Evolutionary conservation across 148 eudicot genomes (phyloP), one percentile per base, ranked within the genome.

Genomic region (Camellia granthamiana): DNA sequence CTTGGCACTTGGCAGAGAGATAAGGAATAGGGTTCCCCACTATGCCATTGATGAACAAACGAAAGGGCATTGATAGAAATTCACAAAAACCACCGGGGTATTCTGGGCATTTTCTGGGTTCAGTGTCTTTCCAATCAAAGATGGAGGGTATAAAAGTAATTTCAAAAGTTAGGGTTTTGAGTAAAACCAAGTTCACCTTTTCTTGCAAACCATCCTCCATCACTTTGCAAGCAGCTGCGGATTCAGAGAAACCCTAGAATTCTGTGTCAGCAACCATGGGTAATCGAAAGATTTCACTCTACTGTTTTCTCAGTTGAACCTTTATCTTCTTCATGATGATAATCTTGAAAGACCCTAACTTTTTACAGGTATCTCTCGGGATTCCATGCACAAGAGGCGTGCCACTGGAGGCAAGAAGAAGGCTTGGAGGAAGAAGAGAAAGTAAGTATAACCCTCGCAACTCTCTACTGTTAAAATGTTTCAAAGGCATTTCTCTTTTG

Each of bases 381-480:
- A 89, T 77, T 89, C 92, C 0, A 87, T 89, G 90, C 92, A 89
- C 90, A 89, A 89, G 90, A 82, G 92, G 76, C 92, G 92, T 80
- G 92, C 90, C 68, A 90, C 92, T 84, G 92, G 92, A 78, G 92
- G 92, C 61, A 90, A 90, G 85, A 86, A 90, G 90, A 90, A 90
- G 85, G 89, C 90, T 7, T 90, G 92, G 92, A 90, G 92, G 87
- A 90, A 90, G 90, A 90, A 90, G 89, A 56, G 92, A 88, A 90
- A 90, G 92, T 90, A 86, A 75, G 38, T 30, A 30, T 15, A 0
- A 6, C 41, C 19, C 21, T 18, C 10, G 2, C 41, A 21, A 5
- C 44, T 9, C 62, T 18, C 0, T 58, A 30, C 38, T 1, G 38
- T 5, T 0, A 18, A 15, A 21, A 19, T 62, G 15, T 60, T 8